Evolutionary conservation across 2,329 filamentous ascomycete genomes (phyloP).

Genomic region (Alternaria atra): DNA sequence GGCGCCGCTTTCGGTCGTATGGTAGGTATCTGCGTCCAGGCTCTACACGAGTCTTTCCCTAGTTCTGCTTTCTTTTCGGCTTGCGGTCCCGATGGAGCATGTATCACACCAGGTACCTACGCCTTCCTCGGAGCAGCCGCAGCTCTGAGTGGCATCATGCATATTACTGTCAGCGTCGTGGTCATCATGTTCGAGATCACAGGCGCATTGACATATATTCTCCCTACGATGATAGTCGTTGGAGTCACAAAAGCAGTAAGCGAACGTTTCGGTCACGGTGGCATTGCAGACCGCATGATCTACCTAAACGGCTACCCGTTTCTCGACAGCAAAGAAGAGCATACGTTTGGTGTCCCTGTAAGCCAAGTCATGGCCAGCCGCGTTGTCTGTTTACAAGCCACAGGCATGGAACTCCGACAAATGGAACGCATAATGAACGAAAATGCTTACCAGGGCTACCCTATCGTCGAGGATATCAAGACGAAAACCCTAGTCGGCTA

Average conservation of each 20-base stretch:
- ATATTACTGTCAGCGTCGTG: slow-evolving; percentile 94
- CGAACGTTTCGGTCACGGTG: slow-evolving; percentile 91
- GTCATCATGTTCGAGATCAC: slow-evolving; percentile 99
- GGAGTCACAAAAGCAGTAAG: slow-evolving; percentile 94
- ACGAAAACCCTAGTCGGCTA: slow-evolving; percentile 84
- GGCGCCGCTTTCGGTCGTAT: slow-evolving; percentile 93
- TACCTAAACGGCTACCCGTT: slow-evolving; percentile 98
- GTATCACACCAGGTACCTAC: slow-evolving; percentile 97
- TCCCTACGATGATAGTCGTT: slow-evolving; percentile 99
- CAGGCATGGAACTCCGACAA: slow-evolving; percentile 77
- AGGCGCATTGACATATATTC: slow-evolving; percentile 94
- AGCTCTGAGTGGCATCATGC: slow-evolving; percentile 95
- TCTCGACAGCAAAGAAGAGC: slow-evolving; percentile 96
- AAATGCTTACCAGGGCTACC: slow-evolving; percentile 90
- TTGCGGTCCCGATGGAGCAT: slow-evolving; percentile 90
- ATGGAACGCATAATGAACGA: slow-evolving; percentile 79
- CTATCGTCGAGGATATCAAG: slow-evolving; percentile 78
- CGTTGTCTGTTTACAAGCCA: slow-evolving; percentile 76
- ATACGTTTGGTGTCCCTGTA: slow-evolving; percentile 94
- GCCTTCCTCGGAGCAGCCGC: slow-evolving; percentile 93
- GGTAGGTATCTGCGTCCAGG: slow-evolving; percentile 93
- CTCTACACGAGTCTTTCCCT: slow-evolving; percentile 84
- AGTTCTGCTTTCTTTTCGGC: slow-evolving; percentile 84
- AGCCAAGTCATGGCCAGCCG: slow-evolving; percentile 87
- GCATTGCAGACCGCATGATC: slow-evolving; percentile 98